Evolutionary conservation across 2,329 filamentous ascomycete species (phyloP).

Genomic region (Talaromyces marneffei): DNA sequence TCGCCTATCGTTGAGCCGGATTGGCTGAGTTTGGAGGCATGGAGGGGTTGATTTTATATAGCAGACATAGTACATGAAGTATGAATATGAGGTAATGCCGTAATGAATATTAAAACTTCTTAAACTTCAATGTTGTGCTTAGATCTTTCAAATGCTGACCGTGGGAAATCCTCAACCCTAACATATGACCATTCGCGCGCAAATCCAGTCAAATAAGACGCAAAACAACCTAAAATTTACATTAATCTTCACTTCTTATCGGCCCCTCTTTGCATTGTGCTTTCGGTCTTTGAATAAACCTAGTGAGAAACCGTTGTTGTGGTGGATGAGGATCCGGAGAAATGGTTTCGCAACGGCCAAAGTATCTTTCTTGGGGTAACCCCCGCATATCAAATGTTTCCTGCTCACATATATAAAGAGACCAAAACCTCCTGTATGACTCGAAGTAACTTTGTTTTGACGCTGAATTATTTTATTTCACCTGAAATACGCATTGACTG

Average conservation of each 20-base stretch:
- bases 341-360: constrained; percentile 13
- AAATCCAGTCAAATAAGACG: not conserved
- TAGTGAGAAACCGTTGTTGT: not conserved
- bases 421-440: not conserved
- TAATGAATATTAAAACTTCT: not conserved
- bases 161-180: not conserved
- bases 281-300: not conserved
- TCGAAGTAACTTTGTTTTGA: too few relatives aligned
- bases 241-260: not conserved
- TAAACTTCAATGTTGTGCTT: not conserved
- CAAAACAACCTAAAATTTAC: not conserved
- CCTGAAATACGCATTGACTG: not conserved
- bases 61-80: not conserved
- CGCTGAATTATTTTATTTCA: not conserved
- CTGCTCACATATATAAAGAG: not conserved
- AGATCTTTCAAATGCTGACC: not conserved
- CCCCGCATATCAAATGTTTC: not conserved
- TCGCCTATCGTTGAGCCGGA: constrained; percentile 13
- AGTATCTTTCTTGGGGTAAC: not conserved
- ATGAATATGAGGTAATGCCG: not conserved
- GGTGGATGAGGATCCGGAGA: not conserved
- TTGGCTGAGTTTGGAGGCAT: constrained; percentile 13
- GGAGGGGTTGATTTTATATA: constrained; percentile 6
- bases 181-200: not conserved
- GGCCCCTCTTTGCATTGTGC: not conserved